phyloP scores from a whole-genome alignment of 352 stramenopile species.

The Thalassiosira mediterranea region DNA sequence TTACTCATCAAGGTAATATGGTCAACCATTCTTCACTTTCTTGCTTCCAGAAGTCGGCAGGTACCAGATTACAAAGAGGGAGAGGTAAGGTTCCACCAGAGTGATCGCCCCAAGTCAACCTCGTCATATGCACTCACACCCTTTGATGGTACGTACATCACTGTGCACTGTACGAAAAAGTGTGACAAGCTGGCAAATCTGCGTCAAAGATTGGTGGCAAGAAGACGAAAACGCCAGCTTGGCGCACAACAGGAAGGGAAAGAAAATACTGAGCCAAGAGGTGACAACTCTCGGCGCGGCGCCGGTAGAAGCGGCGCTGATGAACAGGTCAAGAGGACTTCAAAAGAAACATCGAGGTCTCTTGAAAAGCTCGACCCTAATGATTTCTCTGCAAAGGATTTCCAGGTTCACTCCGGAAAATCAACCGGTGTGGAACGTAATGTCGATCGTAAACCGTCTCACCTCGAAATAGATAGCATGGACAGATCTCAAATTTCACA shows the following conservation, averaged over 20 bases:
- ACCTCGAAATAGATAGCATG: constrained; percentile 8
- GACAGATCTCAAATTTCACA: constrained; percentile 28
- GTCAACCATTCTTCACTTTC: constrained; percentile 2
- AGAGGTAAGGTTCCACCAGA: constrained; percentile 25
- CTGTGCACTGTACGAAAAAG: no score
- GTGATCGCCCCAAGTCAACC: background rate
- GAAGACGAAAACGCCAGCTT: constrained; percentile 26
- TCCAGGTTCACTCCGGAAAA: background rate
- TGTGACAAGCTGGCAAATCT: constrained; percentile 55
- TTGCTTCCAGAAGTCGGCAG: constrained; percentile 24
- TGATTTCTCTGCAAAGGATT: constrained; percentile 24
- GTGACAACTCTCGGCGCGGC: background rate
- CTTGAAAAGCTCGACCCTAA: constrained; percentile 18
- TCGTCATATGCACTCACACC: background rate
- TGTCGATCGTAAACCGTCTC: background rate
- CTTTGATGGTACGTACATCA: no score
- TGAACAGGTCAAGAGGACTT: background rate
- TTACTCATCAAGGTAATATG: no score
- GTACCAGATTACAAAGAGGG: constrained; percentile 54
- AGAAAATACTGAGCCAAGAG: constrained; percentile 11
- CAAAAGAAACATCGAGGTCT: constrained; percentile 8
- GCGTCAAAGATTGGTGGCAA: constrained; percentile 42
- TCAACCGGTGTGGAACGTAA: background rate
- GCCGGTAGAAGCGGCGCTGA: background rate
- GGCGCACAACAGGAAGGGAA: background rate